Conservation (phyloP, 257 asterid species). For the Capsicum baccatum region DNA sequence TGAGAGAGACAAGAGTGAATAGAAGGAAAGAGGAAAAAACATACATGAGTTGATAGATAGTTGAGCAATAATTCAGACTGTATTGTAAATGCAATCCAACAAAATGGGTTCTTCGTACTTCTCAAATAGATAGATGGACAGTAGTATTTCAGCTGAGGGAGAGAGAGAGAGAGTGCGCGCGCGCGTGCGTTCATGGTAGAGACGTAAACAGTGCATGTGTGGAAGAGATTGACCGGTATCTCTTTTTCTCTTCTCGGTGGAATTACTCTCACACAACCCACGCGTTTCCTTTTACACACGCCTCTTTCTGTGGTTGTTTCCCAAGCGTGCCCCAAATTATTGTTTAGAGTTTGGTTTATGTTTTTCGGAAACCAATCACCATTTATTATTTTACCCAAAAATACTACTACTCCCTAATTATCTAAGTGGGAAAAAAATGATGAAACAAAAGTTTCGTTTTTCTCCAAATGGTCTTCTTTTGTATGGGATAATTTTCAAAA, state of each 20-base stretch:
- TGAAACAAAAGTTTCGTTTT: no score
- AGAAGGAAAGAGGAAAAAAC: not conserved
- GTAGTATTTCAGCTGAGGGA: no score
- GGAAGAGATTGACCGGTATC: slow-evolving; percentile 16
- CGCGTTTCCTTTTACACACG: slow-evolving; percentile 39
- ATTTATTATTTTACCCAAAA: no score
- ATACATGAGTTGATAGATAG: not conserved
- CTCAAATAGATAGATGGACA: not conserved
- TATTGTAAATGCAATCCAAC: not conserved
- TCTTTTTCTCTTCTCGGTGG: slow-evolving; percentile 11
- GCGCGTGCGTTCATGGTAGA: not conserved
- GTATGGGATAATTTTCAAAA: no score
- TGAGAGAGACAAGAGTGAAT: not conserved
- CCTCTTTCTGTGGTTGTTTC: slow-evolving; percentile 35
- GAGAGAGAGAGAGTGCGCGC: not conserved
- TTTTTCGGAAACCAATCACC: not conserved
- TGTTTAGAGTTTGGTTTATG: not conserved
- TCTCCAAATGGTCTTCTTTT: no score
- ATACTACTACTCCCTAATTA: no score
- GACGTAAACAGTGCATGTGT: not conserved
- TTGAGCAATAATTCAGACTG: not conserved
- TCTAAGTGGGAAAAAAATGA: no score
- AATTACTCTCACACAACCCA: not conserved
- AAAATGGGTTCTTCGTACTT: not conserved
- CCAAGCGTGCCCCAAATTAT: not conserved